Percentiles rank a stretch among this genome's conserved stretches.
Evolutionary conservation across 495 filamentous ascomycete genomes (phyloP).

Genomic region (Penicillium argentinense): DNA sequence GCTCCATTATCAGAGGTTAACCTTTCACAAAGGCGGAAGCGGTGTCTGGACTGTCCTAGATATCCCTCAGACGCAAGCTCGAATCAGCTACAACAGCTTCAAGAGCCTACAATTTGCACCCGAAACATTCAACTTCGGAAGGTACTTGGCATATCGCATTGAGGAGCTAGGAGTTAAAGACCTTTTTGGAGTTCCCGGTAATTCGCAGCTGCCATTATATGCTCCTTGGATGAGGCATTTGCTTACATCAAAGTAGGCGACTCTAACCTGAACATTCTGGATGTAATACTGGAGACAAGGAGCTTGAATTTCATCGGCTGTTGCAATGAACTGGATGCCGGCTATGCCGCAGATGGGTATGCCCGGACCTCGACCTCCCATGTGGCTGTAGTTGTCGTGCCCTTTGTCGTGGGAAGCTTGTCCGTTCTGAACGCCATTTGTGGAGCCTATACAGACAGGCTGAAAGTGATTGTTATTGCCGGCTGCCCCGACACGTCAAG

Average conservation of each 20-base stretch:
- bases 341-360: constrained; percentile 78
- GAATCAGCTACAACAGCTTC: neutral
- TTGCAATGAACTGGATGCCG: constrained; percentile 72
- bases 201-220: too few species aligned
- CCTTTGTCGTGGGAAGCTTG: constrained; percentile 73
- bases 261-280: constrained; percentile 63
- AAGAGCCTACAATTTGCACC: neutral
- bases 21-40: too few species aligned
- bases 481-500: constrained; percentile 33
- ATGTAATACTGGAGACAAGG: constrained; percentile 53
- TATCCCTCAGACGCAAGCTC: too few species aligned
- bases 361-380: constrained; percentile 56
- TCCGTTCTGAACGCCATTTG: constrained; percentile 66
- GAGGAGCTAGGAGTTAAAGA: constrained; percentile 7
- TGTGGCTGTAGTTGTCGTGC: constrained; percentile 65
- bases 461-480: constrained; percentile 74
- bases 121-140: constrained; percentile 3
- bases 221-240: too few species aligned
- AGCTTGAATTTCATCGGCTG: constrained; percentile 68
- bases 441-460: constrained; percentile 65
- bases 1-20: too few species aligned
- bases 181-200: constrained; percentile 9
- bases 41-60: neutral
- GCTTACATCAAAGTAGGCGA: too few species aligned
- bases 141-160: constrained; percentile 1